These are phyloP conservation scores for Penicillium griseofulvum DNA, from an alignment of 2,329 filamentous ascomycete genomes.

Conservation along the genomic window DNA sequence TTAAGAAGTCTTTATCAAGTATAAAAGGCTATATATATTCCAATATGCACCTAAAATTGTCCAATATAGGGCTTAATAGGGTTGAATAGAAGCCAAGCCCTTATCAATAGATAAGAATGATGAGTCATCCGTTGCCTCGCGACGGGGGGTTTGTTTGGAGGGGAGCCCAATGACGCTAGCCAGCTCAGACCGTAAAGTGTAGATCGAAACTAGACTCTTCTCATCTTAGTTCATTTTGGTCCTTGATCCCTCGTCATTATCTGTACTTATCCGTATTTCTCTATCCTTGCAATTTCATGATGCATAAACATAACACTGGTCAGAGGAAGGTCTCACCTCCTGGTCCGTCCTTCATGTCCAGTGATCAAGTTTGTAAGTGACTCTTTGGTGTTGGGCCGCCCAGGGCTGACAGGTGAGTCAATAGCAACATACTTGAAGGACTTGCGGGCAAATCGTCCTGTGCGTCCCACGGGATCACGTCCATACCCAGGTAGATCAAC, in stretches of 20 bases:
- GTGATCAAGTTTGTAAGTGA: constrained; percentile 47
- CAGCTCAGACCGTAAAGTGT: constrained; percentile 11
- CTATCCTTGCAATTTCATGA: constrained; percentile 27
- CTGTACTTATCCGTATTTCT: constrained; percentile 8
- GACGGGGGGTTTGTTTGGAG: constrained; percentile 27
- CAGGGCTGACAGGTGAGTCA: constrained; percentile 11
- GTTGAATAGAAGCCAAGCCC: background rate
- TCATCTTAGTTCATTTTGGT: constrained; percentile 8
- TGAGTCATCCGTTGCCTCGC: constrained; percentile 21
- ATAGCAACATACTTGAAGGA: constrained; percentile 60
- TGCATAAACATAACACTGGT: constrained; percentile 36
- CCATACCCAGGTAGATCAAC: constrained; percentile 54
- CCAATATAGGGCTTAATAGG: background rate
- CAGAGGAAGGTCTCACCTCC: constrained; percentile 48
- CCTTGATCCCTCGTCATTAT: background rate
- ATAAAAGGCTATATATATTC: background rate
- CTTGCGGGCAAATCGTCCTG: constrained; percentile 56
- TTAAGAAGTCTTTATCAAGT: background rate
- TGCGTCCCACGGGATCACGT: constrained; percentile 59
- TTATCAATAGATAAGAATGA: constrained; percentile 7
- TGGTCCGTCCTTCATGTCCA: constrained; percentile 47
- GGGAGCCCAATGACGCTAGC: constrained; percentile 10
- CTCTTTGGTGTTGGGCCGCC: background rate
- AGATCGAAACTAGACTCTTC: constrained; percentile 12
- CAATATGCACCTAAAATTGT: background rate